These are phyloP conservation scores for Saturnispora dispora DNA, from an alignment of 805 yeast genomes.

Conservation along the genomic window DNA sequence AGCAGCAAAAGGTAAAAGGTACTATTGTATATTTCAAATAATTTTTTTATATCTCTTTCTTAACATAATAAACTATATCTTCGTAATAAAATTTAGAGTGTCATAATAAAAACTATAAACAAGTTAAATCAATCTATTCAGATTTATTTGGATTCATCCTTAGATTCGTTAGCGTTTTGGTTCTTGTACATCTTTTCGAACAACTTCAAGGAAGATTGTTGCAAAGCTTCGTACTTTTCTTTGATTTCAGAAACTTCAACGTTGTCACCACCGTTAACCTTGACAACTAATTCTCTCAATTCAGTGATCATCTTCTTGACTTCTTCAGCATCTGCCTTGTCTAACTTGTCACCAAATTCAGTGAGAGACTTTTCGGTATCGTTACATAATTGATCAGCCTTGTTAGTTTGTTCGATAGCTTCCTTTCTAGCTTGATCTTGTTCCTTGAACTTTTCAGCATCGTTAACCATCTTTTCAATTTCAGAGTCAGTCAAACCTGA, in stretches of 20 bases:
- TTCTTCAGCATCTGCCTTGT: constrained; percentile 39
- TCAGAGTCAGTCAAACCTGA: constrained; percentile 65
- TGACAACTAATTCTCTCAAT: constrained; percentile 57
- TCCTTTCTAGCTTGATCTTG: constrained; percentile 51
- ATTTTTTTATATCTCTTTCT: background rate
- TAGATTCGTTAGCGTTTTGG: constrained; percentile 18
- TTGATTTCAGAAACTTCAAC: constrained; percentile 52
- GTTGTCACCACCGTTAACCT: constrained; percentile 42
- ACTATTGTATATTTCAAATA: background rate
- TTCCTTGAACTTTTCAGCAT: constrained; percentile 55
- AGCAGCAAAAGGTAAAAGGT: background rate
- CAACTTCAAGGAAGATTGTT: constrained; percentile 63
- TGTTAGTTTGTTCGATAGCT: constrained; percentile 63
- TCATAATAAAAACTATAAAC: constrained; percentile 3
- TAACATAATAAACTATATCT: background rate
- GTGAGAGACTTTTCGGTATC: constrained; percentile 83
- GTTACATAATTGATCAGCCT: constrained; percentile 68
- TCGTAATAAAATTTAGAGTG: background rate
- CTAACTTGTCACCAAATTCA: constrained; percentile 61
- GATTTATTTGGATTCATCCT: constrained; percentile 13
- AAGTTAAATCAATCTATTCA: background rate
- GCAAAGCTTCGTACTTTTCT: constrained; percentile 67
- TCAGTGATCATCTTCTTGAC: constrained; percentile 46
- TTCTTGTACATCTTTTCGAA: constrained; percentile 59
- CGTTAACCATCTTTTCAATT: constrained; percentile 51